phyloP scores from a whole-genome alignment of 345 rosid species.

The Sisymbrium altissimum region DNA sequence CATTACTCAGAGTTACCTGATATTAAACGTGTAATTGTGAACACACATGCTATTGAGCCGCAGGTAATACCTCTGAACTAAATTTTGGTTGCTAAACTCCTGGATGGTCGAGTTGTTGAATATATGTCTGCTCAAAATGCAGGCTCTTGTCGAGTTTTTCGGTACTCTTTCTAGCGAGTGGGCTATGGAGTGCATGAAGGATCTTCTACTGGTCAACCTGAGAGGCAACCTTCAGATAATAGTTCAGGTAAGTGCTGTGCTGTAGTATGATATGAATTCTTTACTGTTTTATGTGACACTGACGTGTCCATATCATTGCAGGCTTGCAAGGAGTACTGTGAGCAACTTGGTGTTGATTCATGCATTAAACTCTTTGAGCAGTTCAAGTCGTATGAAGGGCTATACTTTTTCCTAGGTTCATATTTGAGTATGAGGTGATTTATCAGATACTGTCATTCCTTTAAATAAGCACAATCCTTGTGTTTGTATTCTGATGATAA shows the following conservation, averaged over 20 bases:
- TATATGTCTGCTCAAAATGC: constrained; percentile 19
- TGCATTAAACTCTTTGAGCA: constrained; percentile 98
- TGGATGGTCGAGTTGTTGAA: constrained; percentile 15
- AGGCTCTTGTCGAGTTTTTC: constrained; percentile 98
- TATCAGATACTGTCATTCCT: constrained; percentile 14
- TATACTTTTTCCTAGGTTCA: constrained; percentile 96
- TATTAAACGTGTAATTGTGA: constrained; percentile 97
- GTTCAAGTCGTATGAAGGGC: constrained; percentile 95
- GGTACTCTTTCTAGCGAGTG: constrained; percentile 99
- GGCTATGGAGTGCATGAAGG: constrained; percentile 99
- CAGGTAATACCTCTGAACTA: constrained; percentile 52
- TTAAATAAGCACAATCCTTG: constrained; percentile 6
- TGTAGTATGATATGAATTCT: background rate
- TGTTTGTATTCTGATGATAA: background rate
- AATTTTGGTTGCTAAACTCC: constrained; percentile 7
- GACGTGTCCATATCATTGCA: constrained; percentile 40
- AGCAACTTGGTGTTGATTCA: constrained; percentile 94
- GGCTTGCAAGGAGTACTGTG: constrained; percentile 98
- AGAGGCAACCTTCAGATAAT: constrained; percentile 99
- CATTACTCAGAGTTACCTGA: constrained; percentile 97
- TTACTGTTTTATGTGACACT: constrained; percentile 13
- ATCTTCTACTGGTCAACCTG: constrained; percentile 88
- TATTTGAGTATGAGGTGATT: constrained; percentile 92
- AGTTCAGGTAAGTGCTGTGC: constrained; percentile 69
- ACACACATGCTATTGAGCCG: constrained; percentile 99